These are phyloP conservation scores for barley (Hordeum vulgare) DNA, from an alignment of 176 grass and related monocot species.

Conservation along the genomic window DNA sequence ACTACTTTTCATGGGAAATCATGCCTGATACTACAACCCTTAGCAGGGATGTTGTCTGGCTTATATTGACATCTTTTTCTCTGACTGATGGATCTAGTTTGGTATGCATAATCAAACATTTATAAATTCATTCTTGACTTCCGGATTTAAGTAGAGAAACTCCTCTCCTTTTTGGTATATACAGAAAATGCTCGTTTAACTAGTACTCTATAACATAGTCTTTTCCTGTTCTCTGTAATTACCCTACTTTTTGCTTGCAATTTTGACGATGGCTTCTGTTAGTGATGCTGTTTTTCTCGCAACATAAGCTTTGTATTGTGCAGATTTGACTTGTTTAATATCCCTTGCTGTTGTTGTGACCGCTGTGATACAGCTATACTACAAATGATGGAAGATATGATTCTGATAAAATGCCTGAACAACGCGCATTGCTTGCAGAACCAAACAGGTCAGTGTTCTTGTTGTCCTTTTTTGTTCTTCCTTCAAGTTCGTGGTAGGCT, in stretches of 20 bases:
- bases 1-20: neutral
- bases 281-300: neutral
- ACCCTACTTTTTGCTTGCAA: neutral
- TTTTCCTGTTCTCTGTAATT: neutral
- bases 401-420: conserved; percentile 54
- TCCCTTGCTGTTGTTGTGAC: neutral
- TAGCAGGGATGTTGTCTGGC: neutral
- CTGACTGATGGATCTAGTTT: neutral
- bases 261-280: neutral
- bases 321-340: conserved; percentile 4
- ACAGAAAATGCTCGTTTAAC: neutral
- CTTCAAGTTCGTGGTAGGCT: neutral
- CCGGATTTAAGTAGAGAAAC: conserved; percentile 1
- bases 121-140: neutral
- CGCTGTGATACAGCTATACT: conserved; percentile 45
- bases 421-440: conserved; percentile 49
- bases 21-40: neutral
- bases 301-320: neutral
- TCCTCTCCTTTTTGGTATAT: neutral
- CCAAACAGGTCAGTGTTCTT: conserved; percentile 45
- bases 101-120: neutral
- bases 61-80: neutral
- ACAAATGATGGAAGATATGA: conserved; percentile 33
- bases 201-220: neutral
- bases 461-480: neutral